phyloP scores from a whole-genome alignment of 2,329 filamentous ascomycete species.

The Blastomyces percursus region DNA sequence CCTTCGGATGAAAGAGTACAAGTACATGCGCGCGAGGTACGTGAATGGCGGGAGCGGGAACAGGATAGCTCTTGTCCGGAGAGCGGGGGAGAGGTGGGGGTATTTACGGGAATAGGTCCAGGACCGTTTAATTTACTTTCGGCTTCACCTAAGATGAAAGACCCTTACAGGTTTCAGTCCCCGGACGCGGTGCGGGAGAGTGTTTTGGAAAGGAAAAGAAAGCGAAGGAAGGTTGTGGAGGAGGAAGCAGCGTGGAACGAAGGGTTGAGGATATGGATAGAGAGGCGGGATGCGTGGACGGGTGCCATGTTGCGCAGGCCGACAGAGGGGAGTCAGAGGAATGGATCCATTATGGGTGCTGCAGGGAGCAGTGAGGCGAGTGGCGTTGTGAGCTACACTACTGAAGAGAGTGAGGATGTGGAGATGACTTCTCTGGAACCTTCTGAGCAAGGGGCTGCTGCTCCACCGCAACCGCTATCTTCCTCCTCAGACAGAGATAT shows the following conservation, averaged over 20 bases:
- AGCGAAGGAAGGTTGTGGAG: conserved; percentile 46
- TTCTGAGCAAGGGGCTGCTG: background rate
- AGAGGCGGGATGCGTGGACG: conserved; percentile 74
- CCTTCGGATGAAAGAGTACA: background rate
- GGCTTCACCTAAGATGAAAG: conserved; percentile 1
- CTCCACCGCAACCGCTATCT: conserved; percentile 10
- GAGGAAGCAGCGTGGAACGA: conserved; percentile 67
- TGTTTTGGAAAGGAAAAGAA: conserved; percentile 43
- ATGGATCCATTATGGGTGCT: background rate
- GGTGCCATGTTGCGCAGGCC: conserved; percentile 42
- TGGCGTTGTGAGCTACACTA: conserved; percentile 4
- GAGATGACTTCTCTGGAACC: conserved; percentile 4
- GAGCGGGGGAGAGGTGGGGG: background rate
- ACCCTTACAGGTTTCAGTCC: conserved; percentile 31
- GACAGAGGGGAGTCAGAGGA: background rate
- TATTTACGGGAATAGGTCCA: background rate
- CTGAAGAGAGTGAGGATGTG: conserved; percentile 9
- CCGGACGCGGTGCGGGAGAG: conserved; percentile 32
- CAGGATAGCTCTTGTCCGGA: conserved; percentile 15
- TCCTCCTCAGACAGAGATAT: conserved; percentile 3
- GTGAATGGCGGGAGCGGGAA: conserved; percentile 14
- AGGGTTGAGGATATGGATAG: conserved; percentile 68
- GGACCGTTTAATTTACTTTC: background rate
- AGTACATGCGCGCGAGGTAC: conserved; percentile 8
- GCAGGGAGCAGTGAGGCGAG: conserved; percentile 9